Conservation (phyloP, 306 rosid species). For the Lotus japonicus region DNA sequence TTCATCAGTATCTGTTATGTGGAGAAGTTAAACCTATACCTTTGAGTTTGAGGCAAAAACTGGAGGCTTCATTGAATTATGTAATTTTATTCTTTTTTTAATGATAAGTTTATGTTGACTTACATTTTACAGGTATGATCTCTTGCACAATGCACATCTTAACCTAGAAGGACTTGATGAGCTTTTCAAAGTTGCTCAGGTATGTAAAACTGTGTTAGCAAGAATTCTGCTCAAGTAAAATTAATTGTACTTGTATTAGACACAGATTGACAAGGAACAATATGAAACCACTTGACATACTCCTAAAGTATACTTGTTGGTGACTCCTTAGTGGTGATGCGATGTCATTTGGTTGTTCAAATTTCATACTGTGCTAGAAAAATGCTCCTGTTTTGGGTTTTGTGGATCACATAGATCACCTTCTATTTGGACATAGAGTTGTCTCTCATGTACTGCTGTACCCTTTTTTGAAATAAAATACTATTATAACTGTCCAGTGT, state of each 20-base stretch:
- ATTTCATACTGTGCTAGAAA: neutral
- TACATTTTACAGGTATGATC: conserved; percentile 73
- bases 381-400: neutral
- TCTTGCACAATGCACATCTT: conserved; percentile 94
- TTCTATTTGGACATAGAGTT: neutral
- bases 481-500: neutral
- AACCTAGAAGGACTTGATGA: conserved; percentile 85
- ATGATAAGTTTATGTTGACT: conserved; percentile 23
- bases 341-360: neutral
- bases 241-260: neutral
- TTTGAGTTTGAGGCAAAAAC: conserved; percentile 5
- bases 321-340: conserved; percentile 1
- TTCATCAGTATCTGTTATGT: neutral
- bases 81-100: neutral
- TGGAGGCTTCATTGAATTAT: conserved; percentile 6
- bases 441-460: neutral
- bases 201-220: conserved; percentile 27
- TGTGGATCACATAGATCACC: neutral
- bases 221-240: conserved; percentile 16
- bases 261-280: neutral
- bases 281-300: neutral
- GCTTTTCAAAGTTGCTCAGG: conserved; percentile 97
- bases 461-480: neutral
- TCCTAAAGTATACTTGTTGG: neutral
- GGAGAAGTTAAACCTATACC: neutral